A percentile compares a stretch with the other conserved stretches of the same genome.
Evolutionary conservation across 2,329 filamentous ascomycete genomes (phyloP).

Genomic region (Pochonia chlamydosporia): DNA sequence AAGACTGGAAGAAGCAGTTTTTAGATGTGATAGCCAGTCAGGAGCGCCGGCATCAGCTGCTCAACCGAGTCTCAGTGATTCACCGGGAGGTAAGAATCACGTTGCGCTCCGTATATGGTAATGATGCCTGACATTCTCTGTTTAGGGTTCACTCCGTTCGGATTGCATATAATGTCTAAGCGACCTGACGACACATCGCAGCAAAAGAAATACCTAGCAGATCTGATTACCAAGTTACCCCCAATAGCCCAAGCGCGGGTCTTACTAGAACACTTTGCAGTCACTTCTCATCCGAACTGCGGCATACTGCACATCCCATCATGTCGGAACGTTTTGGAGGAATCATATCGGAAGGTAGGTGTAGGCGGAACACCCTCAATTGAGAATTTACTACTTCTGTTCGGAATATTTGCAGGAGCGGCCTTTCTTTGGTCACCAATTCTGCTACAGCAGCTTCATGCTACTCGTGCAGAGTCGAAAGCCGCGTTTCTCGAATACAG

Average conservation of each 20-base stretch:
- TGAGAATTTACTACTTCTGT: constrained; percentile 1
- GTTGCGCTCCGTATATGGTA: too few species aligned
- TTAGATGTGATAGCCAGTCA: background rate
- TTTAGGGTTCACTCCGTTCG: background rate
- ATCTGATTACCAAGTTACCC: background rate
- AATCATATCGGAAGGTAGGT: constrained; percentile 1
- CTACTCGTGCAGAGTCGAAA: constrained; percentile 1
- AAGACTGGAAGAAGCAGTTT: constrained; percentile 5
- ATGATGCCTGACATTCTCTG: too few species aligned
- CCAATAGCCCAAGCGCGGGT: background rate
- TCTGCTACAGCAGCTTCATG: background rate
- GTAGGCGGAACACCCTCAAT: background rate
- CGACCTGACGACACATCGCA: background rate
- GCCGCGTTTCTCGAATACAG: constrained; percentile 2
- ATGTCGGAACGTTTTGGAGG: constrained; percentile 1
- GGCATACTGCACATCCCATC: constrained; percentile 7
- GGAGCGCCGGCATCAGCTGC: too few species aligned
- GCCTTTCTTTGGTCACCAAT: constrained; percentile 1
- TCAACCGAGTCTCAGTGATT: too few species aligned
- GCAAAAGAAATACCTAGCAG: background rate
- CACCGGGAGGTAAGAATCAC: background rate
- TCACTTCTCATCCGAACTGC: constrained; percentile 2
- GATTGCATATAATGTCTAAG: background rate
- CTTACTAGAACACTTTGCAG: constrained; percentile 6
- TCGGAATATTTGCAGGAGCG: constrained; percentile 6